Evolutionary conservation across 441 rosid genomes (phyloP).

Genomic region (Jatropha podagrica): DNA sequence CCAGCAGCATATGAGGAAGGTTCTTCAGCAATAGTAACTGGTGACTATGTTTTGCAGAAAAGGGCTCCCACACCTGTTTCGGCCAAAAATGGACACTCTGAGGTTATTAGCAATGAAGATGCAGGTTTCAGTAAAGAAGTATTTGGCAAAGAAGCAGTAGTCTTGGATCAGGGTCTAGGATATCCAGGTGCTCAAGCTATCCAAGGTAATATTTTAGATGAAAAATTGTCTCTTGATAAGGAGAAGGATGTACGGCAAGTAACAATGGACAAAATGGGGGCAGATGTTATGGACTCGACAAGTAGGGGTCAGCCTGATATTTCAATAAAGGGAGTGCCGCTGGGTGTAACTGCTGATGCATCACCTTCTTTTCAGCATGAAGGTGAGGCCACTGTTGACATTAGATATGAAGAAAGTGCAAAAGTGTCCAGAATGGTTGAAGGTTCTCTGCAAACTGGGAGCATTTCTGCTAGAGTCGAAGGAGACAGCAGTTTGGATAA

Average conservation of each 20-base stretch:
- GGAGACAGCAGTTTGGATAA: conserved; percentile 36
- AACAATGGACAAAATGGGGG: conserved; percentile 17
- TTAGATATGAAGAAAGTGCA: conserved; percentile 38
- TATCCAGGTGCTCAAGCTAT: conserved; percentile 3
- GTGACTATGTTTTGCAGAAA: conserved; percentile 72
- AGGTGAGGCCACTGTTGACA: conserved; percentile 31
- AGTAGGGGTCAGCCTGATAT: conserved; percentile 19
- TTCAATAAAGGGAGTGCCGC: conserved; percentile 23
- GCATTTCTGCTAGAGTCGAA: conserved; percentile 30
- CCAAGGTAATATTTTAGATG: conserved; percentile 17
- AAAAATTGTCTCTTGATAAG: conserved; percentile 24
- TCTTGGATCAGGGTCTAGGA: conserved; percentile 26
- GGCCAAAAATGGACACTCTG: conserved; percentile 38
- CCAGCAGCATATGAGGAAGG: conserved; percentile 40
- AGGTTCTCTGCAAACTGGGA: conserved; percentile 39
- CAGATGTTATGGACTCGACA: conserved; percentile 20
- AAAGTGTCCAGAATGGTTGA: conserved; percentile 34
- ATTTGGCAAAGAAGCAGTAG: conserved; percentile 34
- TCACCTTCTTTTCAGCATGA: conserved; percentile 28
- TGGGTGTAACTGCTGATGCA: conserved; percentile 14
- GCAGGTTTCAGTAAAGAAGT: conserved; percentile 38
- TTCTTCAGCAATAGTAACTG: conserved; percentile 40
- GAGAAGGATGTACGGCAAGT: conserved; percentile 17
- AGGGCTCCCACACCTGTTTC: conserved; percentile 41
- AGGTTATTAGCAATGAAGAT: conserved; percentile 31